Conservation (phyloP, 371 early-diverging fungal species). For the Zancudomyces culisetae region DNA sequence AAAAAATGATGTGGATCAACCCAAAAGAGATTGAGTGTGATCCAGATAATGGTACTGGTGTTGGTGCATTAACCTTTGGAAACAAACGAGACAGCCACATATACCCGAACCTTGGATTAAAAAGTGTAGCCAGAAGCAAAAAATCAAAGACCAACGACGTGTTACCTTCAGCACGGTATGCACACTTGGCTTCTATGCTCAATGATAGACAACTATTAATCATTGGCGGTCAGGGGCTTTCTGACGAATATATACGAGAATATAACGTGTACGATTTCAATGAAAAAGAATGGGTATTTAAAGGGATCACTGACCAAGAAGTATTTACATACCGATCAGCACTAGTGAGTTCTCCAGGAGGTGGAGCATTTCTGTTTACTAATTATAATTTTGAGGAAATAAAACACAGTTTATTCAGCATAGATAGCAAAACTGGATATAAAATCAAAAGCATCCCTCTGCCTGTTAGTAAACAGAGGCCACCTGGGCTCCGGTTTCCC, state of each 20-base stretch:
- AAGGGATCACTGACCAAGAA: conserved; percentile 43
- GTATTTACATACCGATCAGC: conserved; percentile 64
- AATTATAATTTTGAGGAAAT: conserved; percentile 63
- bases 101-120: not conserved
- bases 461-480: conserved; percentile 37
- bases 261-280: conserved; percentile 53
- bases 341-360: conserved; percentile 27
- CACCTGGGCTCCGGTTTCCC: conserved; percentile 65
- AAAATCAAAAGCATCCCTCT: conserved; percentile 37
- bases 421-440: conserved; percentile 30
- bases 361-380: conserved; percentile 34
- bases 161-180: conserved; percentile 57
- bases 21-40: conserved; percentile 6
- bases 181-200: conserved; percentile 42
- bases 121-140: not conserved
- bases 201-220: conserved; percentile 39
- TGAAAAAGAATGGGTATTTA: conserved; percentile 41
- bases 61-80: not conserved
- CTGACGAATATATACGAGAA: conserved; percentile 53
- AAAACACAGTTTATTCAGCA: conserved; percentile 42
- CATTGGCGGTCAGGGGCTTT: conserved; percentile 67
- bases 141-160: conserved; percentile 7
- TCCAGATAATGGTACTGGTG: not conserved
- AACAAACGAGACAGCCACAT: not conserved
- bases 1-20: conserved; percentile 35